Evolutionary conservation across 768 basidiomycete species (phyloP).

Genomic region (Amylocystis lapponica): DNA sequence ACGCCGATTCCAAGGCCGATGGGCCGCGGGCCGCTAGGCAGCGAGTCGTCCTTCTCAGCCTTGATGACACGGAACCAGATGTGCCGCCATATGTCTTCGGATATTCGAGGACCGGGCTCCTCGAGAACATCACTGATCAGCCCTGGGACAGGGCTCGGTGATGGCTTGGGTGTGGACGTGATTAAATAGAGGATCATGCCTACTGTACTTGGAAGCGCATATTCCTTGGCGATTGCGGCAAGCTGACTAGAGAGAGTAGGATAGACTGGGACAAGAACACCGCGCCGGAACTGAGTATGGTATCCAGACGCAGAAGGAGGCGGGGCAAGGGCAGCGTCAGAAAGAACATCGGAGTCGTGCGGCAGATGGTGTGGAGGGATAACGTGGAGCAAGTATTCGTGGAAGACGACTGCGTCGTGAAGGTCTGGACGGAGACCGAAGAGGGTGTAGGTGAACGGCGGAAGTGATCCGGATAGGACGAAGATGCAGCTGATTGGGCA

Average conservation of each 20-base stretch:
- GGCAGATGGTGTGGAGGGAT: slow-evolving; percentile 72
- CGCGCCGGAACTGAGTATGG: slow-evolving; percentile 73
- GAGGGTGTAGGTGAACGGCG: slow-evolving; percentile 32
- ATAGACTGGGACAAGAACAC: slow-evolving; percentile 82
- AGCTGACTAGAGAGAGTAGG: slow-evolving; percentile 80
- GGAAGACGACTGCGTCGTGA: slow-evolving; percentile 29
- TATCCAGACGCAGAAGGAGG: slow-evolving; percentile 68
- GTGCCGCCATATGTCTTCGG: slow-evolving; percentile 83
- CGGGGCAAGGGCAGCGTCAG: slow-evolving; percentile 42
- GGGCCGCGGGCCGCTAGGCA: slow-evolving; percentile 28
- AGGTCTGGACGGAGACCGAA: slow-evolving; percentile 32
- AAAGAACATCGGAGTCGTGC: slow-evolving; percentile 45
- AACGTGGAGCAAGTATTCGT: slow-evolving; percentile 77
- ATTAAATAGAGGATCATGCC: slow-evolving; percentile 81
- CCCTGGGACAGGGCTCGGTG: slow-evolving; percentile 6
- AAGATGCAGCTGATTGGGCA: slow-evolving; percentile 13
- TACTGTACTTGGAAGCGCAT: slow-evolving; percentile 79
- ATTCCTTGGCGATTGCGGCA: slow-evolving; percentile 86
- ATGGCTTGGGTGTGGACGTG: slow-evolving; percentile 21
- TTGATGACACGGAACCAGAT: slow-evolving; percentile 74
- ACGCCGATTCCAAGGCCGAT: slow-evolving; percentile 41
- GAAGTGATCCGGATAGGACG: slow-evolving; percentile 44
- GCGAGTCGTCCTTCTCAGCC: slow-evolving; percentile 44
- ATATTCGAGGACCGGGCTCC: slow-evolving; percentile 74
- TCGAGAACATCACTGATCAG: too few relatives aligned